Base-by-base conservation (phyloP, 2,329 filamentous ascomycete species). In the Aspergillus ibericus region DNA sequence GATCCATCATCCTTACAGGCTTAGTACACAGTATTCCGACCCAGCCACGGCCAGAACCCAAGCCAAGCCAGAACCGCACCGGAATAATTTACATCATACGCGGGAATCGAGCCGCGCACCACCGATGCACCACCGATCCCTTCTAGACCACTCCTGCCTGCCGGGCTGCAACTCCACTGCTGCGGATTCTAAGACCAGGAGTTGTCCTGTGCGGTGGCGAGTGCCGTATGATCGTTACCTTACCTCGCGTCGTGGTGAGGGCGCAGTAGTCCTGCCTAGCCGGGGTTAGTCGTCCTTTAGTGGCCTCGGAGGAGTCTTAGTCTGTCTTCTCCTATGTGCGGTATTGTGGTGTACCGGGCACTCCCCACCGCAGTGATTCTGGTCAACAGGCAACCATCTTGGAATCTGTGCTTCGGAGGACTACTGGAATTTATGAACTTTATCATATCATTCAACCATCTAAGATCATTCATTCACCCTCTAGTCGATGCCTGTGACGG, bases 171-270 rank as follows among this genome's bases (percentile, higher is more conserved):
- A 40, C 58, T 59, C 62, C 62, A 63, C 60, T 55, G 54, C 53
- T 54, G 40, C 44, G 36, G 52, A 46, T 42, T 54, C 48, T 42
- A 32, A 53, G 56, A 52, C 56, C 55, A 56, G 53, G 48, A 44
- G 58, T 48, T 59, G 63, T 56, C 59, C 59, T 60, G 59, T 61
- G 61, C 58, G 63, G 63, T 62, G 63, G 58, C 56, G 58, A 58
- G 59, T 64, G 53, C 36, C 36, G 36, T 44, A 49, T 47, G 46
- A 40, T 27, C 13, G 46, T 50, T 35, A 38, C 51, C 51, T 40
- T 42, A 27, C 44, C 44, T 29, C 27, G 38, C 38, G 20, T 42
- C 18, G 27, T 29, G 27, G 27, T 4, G 5, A 7, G 12, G 29
- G 8, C 5, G 6, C 27, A 32, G 29, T 32, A 32, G 29, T 32